A percentile compares a stretch with the other conserved stretches of the same genome.
Conservation (phyloP, 1,284 basidiomycete genomes). For the Uromyces viciae-fabae region DNA sequence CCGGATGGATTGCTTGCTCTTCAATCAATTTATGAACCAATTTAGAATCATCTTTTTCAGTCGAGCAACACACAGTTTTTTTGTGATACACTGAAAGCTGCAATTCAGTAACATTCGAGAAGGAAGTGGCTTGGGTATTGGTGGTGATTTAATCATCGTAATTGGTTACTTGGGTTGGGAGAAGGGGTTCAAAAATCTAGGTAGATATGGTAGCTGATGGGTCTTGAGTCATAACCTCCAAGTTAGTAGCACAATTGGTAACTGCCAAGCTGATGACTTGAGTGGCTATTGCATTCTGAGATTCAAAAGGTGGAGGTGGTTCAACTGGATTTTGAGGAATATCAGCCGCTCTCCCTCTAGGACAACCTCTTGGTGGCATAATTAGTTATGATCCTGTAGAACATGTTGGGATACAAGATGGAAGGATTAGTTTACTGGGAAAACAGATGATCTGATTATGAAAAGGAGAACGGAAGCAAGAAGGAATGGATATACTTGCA, state of each 20-base stretch:
- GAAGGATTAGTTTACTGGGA: background rate
- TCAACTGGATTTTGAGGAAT: background rate
- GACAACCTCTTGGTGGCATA: conserved; percentile 4
- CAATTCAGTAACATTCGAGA: background rate
- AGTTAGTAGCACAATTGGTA: background rate
- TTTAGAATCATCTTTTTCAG: background rate
- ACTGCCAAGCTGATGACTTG: background rate
- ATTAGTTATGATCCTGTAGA: background rate
- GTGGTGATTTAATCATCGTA: background rate
- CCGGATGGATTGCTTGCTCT: background rate
- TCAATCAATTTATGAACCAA: background rate
- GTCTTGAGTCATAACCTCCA: background rate
- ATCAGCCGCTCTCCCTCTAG: too few species aligned
- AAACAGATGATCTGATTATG: background rate
- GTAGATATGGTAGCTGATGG: background rate
- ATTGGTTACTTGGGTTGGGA: background rate
- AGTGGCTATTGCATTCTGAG: background rate
- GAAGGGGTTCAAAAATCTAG: too few species aligned
- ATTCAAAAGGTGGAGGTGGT: too few species aligned
- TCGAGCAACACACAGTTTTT: background rate
- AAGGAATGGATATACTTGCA: background rate
- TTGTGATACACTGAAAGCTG: background rate
- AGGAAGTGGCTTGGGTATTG: too few species aligned
- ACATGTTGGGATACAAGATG: background rate
- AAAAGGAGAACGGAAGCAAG: background rate